Evolutionary conservation across 106 monocot genomes (phyloP).

Genomic region (Apostasia shenzhenica): DNA sequence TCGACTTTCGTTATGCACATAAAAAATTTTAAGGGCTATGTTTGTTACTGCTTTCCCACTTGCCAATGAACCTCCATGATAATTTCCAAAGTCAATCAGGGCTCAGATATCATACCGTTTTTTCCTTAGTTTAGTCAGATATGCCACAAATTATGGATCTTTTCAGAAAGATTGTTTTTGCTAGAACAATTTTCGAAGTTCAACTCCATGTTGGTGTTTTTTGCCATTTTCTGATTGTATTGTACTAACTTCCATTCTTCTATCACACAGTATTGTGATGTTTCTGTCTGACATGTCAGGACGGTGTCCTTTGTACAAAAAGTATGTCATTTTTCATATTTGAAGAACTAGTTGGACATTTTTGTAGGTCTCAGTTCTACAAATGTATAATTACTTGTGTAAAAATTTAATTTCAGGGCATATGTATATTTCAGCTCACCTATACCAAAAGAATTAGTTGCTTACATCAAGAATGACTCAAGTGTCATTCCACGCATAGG

Average conservation of each 20-base stretch:
- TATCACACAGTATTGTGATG: slow-evolving; percentile 78
- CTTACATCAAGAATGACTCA: slow-evolving; percentile 66
- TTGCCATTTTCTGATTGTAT: no score
- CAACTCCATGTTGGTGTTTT: no score
- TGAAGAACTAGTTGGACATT: background rate
- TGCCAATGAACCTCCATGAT: no score
- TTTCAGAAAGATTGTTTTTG: no score
- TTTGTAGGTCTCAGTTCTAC: background rate
- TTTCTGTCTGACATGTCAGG: slow-evolving; percentile 98
- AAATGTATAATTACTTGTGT: background rate
- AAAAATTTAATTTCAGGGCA: slow-evolving; percentile 36
- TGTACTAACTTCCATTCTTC: background rate
- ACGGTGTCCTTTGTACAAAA: slow-evolving; percentile 83
- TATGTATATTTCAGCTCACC: slow-evolving; percentile 71
- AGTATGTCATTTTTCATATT: slow-evolving; percentile 48
- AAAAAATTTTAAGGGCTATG: no score
- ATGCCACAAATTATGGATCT: no score
- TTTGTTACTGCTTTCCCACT: no score
- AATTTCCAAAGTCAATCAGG: no score
- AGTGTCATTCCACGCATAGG: slow-evolving; percentile 75
- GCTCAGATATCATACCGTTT: no score
- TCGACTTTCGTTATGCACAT: no score
- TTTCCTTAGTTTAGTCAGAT: no score
- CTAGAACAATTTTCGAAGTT: no score
- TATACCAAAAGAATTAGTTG: slow-evolving; percentile 52